A percentile compares a stretch with the other conserved stretches of the same genome.
Evolutionary conservation across 164 flowering plant species (phyloP).

Genomic region (Magnolia changhungtana): DNA sequence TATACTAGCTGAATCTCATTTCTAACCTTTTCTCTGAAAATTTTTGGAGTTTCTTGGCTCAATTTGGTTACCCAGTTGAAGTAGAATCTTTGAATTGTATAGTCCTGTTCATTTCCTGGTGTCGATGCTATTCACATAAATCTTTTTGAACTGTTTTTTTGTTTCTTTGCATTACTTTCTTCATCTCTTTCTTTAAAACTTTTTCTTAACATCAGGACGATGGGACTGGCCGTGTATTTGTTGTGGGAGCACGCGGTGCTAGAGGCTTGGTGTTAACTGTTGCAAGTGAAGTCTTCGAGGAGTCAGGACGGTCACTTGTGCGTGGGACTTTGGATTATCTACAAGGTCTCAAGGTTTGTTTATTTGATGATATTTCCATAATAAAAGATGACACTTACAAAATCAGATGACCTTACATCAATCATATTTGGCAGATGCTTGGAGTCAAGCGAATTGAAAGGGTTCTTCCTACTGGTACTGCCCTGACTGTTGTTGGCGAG

Average conservation of each 20-base stretch:
- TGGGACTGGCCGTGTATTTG: slow-evolving; percentile 79
- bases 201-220: slow-evolving; percentile 62
- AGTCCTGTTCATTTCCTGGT: too few relatives aligned
- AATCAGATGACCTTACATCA: background rate
- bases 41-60: background rate
- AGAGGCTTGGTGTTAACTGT: slow-evolving; percentile 73
- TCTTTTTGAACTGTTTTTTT: background rate
- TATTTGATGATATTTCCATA: background rate
- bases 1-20: background rate
- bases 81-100: background rate
- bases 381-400: background rate
- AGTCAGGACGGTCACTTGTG: slow-evolving; percentile 87
- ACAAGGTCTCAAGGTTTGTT: slow-evolving; percentile 91
- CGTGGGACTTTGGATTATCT: slow-evolving; percentile 93
- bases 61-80: background rate
- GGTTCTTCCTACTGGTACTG: slow-evolving; percentile 87
- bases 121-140: too few relatives aligned
- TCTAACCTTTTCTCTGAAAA: background rate
- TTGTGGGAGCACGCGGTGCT: slow-evolving; percentile 92
- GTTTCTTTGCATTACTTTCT: background rate
- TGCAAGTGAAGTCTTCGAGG: slow-evolving; percentile 94
- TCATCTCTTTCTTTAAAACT: background rate
- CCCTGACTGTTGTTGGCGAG: slow-evolving; percentile 97
- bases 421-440: slow-evolving; percentile 70
- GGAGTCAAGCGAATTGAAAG: slow-evolving; percentile 95